These are phyloP conservation scores for Crassisporium funariophilum DNA, from an alignment of 768 basidiomycete genomes.

Conservation along the genomic window DNA sequence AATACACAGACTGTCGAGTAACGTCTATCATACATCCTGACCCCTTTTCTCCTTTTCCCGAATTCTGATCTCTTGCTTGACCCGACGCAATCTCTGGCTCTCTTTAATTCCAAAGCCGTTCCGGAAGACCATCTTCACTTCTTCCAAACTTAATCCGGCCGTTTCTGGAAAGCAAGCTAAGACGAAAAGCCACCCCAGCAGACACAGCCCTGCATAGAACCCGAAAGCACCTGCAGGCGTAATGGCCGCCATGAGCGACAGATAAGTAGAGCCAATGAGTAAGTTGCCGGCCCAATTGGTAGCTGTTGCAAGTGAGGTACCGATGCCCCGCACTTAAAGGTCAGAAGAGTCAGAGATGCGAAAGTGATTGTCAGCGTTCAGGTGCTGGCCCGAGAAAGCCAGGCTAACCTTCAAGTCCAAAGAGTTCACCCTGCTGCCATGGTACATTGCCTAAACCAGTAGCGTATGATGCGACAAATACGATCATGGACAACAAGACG, in stretches of 20 bases:
- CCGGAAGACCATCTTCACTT: slow-evolving; percentile 63
- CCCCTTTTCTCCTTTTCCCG: slow-evolving; percentile 24
- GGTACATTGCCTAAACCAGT: slow-evolving; percentile 80
- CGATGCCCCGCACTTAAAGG: slow-evolving; percentile 73
- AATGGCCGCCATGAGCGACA: slow-evolving; percentile 73
- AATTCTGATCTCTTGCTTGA: slow-evolving; percentile 46
- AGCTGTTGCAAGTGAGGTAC: slow-evolving; percentile 72
- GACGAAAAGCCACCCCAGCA: slow-evolving; percentile 71
- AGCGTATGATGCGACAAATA: slow-evolving; percentile 83
- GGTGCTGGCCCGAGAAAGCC: not conserved
- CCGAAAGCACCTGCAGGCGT: slow-evolving; percentile 78
- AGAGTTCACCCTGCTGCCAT: slow-evolving; percentile 88
- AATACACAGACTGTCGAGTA: not conserved
- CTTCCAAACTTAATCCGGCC: slow-evolving; percentile 70
- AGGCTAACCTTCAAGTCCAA: slow-evolving; percentile 65
- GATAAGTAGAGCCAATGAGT: slow-evolving; percentile 77
- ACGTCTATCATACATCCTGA: not conserved
- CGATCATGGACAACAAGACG: slow-evolving; percentile 79
- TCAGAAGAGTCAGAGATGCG: no score
- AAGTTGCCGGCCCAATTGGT: slow-evolving; percentile 81
- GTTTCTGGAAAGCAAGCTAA: slow-evolving; percentile 79
- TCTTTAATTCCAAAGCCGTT: slow-evolving; percentile 65
- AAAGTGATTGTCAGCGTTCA: not conserved
- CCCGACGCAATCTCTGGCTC: slow-evolving; percentile 49
- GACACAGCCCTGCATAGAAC: slow-evolving; percentile 74